phyloP scores from a whole-genome alignment of 371 early-diverging fungal genomes.

The Actinomortierella ambigua region DNA sequence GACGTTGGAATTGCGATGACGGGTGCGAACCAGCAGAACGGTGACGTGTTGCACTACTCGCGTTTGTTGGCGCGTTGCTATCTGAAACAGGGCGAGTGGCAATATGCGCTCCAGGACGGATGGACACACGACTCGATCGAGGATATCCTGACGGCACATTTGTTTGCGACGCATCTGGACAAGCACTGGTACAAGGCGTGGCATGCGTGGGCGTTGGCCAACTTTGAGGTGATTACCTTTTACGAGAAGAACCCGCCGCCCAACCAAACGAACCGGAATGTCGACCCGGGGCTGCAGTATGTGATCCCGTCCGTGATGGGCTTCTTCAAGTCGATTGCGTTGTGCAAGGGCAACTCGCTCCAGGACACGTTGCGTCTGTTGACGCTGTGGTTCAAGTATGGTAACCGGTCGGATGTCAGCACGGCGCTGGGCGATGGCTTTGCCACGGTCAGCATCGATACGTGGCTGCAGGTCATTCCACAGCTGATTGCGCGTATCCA shows the following conservation, averaged over 20 bases:
- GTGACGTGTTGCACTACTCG: slow-evolving; percentile 59
- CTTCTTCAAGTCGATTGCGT: slow-evolving; percentile 93
- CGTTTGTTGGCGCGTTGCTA: slow-evolving; percentile 88
- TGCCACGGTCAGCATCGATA: slow-evolving; percentile 89
- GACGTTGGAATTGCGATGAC: slow-evolving; percentile 64
- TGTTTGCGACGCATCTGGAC: slow-evolving; percentile 91
- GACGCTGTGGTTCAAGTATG: slow-evolving; percentile 97
- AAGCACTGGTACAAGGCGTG: slow-evolving; percentile 97
- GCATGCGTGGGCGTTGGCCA: slow-evolving; percentile 97
- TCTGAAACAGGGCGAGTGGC: slow-evolving; percentile 94
- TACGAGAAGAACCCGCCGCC: slow-evolving; percentile 59
- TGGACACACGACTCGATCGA: slow-evolving; percentile 77
- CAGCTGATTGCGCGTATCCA: slow-evolving; percentile 97
- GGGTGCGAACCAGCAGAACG: slow-evolving; percentile 55
- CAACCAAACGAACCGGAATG: slow-evolving; percentile 23
- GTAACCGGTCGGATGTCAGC: slow-evolving; percentile 87
- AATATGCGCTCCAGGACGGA: slow-evolving; percentile 79
- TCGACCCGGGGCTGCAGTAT: slow-evolving; percentile 47
- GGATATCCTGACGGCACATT: slow-evolving; percentile 82
- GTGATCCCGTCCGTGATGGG: slow-evolving; percentile 68
- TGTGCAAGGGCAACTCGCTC: slow-evolving; percentile 90
- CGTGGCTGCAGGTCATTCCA: slow-evolving; percentile 98
- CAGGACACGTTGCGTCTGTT: slow-evolving; percentile 96
- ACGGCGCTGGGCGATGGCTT: slow-evolving; percentile 89
- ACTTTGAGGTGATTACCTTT: slow-evolving; percentile 88